These are phyloP conservation scores for Citrus reticulata DNA, from an alignment of 345 rosid species.

Conservation along the genomic window DNA sequence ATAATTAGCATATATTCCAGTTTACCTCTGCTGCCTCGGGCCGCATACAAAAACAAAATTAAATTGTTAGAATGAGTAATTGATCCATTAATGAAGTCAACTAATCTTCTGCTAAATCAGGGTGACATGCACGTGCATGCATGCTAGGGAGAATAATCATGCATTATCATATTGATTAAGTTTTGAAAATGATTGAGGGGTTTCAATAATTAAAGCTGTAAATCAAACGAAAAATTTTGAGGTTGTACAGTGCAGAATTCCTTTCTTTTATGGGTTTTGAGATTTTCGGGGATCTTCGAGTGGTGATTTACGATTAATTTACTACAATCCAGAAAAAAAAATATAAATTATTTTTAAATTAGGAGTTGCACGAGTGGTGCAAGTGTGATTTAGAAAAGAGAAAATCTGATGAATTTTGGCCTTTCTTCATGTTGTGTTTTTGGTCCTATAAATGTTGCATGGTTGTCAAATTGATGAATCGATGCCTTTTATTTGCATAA, in stretches of 20 bases:
- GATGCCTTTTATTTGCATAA: neutral
- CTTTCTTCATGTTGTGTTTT: neutral
- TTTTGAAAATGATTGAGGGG: neutral
- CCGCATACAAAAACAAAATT: neutral
- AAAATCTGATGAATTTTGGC: neutral
- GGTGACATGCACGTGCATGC: constrained; percentile 56
- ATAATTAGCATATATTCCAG: constrained; percentile 16
- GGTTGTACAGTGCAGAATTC: neutral
- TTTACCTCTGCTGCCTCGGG: constrained; percentile 8
- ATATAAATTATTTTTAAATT: constrained; percentile 7
- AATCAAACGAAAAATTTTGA: neutral
- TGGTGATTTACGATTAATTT: neutral
- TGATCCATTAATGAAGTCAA: constrained; percentile 26
- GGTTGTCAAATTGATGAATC: neutral
- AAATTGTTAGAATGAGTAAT: neutral
- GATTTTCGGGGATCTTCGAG: neutral
- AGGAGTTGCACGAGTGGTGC: constrained; percentile 65
- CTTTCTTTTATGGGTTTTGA: neutral
- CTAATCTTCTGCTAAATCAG: constrained; percentile 32
- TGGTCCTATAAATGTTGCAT: neutral
- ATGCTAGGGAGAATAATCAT: constrained; percentile 21
- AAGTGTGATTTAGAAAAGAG: neutral
- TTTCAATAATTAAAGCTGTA: neutral
- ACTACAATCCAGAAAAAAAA: constrained; percentile 14
- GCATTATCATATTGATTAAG: neutral